A percentile compares a stretch with the other conserved stretches of the same genome.
Evolutionary conservation across 441 rosid species (phyloP).

Genomic region (Aleurites moluccanus): DNA sequence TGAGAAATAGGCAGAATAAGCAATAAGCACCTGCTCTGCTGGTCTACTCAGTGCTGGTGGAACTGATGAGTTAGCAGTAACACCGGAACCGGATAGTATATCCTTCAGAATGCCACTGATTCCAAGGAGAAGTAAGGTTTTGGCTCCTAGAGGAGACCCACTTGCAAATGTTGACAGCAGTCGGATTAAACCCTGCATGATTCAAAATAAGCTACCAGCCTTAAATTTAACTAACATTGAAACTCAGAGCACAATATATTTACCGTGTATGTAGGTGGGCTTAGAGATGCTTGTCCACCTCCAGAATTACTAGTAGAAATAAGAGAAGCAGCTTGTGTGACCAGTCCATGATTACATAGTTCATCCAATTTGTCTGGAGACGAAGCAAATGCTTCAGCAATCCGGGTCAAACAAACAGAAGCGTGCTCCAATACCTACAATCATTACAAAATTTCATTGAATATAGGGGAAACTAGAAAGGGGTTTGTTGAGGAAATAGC

Average conservation of each 20-base stretch:
- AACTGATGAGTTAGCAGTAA: slow-evolving; percentile 77
- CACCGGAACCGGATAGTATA: slow-evolving; percentile 87
- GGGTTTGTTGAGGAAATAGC: not conserved
- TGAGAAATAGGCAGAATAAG: slow-evolving; percentile 6
- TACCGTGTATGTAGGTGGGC: slow-evolving; percentile 94
- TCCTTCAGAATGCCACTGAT: slow-evolving; percentile 94
- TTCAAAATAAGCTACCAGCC: slow-evolving; percentile 30
- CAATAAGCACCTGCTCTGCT: slow-evolving; percentile 78
- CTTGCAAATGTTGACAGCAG: slow-evolving; percentile 95
- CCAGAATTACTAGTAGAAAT: slow-evolving; percentile 88
- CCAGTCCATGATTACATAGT: slow-evolving; percentile 94
- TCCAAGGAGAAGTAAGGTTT: slow-evolving; percentile 91
- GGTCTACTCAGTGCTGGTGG: slow-evolving; percentile 94
- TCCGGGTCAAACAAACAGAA: slow-evolving; percentile 94
- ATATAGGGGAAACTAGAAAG: slow-evolving; percentile 9
- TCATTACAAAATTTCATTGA: slow-evolving; percentile 20
- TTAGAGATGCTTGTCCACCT: slow-evolving; percentile 95
- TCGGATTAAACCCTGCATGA: slow-evolving; percentile 87
- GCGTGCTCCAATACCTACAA: slow-evolving; percentile 96
- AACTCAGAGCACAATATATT: slow-evolving; percentile 18
- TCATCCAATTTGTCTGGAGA: slow-evolving; percentile 88
- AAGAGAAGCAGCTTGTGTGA: slow-evolving; percentile 95
- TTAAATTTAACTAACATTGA: slow-evolving; percentile 4
- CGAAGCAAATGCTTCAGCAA: slow-evolving; percentile 96
- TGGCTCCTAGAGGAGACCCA: slow-evolving; percentile 92